Conservation (phyloP, 2,329 filamentous ascomycete genomes). For the Penicillium griseofulvum region DNA sequence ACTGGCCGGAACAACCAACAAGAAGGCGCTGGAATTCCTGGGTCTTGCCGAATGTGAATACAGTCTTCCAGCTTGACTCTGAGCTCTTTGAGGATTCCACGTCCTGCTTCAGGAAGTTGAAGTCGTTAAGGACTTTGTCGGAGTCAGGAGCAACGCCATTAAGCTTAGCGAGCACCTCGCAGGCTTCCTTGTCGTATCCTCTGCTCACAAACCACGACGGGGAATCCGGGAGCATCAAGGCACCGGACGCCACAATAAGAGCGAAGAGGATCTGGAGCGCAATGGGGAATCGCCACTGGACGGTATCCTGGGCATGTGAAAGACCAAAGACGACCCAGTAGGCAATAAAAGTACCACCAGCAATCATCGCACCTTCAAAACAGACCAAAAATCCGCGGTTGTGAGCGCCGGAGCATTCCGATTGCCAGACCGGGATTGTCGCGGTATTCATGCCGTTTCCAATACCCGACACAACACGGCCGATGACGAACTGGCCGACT, state of each 20-base stretch:
- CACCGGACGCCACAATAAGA: slow-evolving; percentile 19
- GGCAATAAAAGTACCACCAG: slow-evolving; percentile 32
- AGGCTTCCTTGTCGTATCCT: slow-evolving; percentile 48
- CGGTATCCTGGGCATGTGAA: slow-evolving; percentile 30
- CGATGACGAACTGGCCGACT: slow-evolving; percentile 37
- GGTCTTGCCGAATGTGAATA: slow-evolving; percentile 32
- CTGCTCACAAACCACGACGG: slow-evolving; percentile 55
- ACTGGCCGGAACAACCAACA: slow-evolving; percentile 31
- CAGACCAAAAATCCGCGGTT: slow-evolving; percentile 29
- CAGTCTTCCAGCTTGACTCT: slow-evolving; percentile 23
- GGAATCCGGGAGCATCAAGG: slow-evolving; percentile 48
- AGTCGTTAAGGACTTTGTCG: slow-evolving; percentile 24
- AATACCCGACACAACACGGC: slow-evolving; percentile 31
- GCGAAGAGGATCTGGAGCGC: slow-evolving; percentile 49
- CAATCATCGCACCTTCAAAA: slow-evolving; percentile 31
- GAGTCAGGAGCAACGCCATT: slow-evolving; percentile 39
- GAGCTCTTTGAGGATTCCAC: slow-evolving; percentile 37
- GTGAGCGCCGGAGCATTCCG: slow-evolving; percentile 27
- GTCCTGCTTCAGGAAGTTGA: slow-evolving; percentile 46
- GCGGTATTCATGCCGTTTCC: slow-evolving; percentile 31
- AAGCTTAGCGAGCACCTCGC: slow-evolving; percentile 48
- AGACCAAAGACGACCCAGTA: slow-evolving; percentile 40
- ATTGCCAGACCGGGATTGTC: slow-evolving; percentile 36
- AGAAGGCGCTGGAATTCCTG: slow-evolving; percentile 33
- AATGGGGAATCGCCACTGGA: slow-evolving; percentile 47